These are phyloP conservation scores for Colletotrichum abscissum DNA, from an alignment of 2,329 filamentous ascomycete species.

Conservation along the genomic window DNA sequence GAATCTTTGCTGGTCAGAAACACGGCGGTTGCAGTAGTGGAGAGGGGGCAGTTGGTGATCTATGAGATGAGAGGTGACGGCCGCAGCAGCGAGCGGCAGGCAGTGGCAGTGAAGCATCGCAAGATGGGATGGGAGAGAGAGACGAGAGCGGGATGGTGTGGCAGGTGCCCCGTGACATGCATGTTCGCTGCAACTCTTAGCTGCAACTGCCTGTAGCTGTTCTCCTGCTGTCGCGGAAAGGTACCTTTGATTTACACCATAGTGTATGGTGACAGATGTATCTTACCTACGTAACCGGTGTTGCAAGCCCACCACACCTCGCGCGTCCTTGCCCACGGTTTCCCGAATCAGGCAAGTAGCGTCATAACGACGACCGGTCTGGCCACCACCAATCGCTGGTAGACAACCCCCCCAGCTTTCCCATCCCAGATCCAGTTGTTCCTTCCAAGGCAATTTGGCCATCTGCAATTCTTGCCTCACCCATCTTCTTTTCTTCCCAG, in stretches of 20 bases:
- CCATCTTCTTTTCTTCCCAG: not conserved
- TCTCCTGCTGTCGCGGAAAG: not conserved
- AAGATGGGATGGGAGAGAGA: not conserved
- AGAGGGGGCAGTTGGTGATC: not conserved
- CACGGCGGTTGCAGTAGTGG: not conserved
- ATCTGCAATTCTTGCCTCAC: slow-evolving; percentile 10
- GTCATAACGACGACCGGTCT: slow-evolving; percentile 32
- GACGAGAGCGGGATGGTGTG: not conserved
- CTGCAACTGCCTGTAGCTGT: not conserved
- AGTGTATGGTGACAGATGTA: not conserved
- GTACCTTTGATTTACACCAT: not conserved
- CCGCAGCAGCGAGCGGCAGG: not conserved
- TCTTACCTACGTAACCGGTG: not conserved
- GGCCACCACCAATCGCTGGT: slow-evolving; percentile 27
- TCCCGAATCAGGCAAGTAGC: slow-evolving; percentile 32
- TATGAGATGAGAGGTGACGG: not conserved
- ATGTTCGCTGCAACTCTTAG: not conserved
- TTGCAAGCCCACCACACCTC: slow-evolving; percentile 3
- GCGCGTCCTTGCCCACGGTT: slow-evolving; percentile 1
- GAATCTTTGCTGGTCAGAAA: slow-evolving; percentile 1
- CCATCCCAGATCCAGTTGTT: slow-evolving; percentile 4
- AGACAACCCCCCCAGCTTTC: slow-evolving; percentile 13
- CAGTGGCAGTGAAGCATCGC: too few relatives aligned
- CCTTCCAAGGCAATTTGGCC: slow-evolving; percentile 12
- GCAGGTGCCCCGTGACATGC: not conserved